Base-by-base conservation (phyloP, 2,329 filamentous ascomycete species). In the Cylindrodendrum hubeiense region DNA sequence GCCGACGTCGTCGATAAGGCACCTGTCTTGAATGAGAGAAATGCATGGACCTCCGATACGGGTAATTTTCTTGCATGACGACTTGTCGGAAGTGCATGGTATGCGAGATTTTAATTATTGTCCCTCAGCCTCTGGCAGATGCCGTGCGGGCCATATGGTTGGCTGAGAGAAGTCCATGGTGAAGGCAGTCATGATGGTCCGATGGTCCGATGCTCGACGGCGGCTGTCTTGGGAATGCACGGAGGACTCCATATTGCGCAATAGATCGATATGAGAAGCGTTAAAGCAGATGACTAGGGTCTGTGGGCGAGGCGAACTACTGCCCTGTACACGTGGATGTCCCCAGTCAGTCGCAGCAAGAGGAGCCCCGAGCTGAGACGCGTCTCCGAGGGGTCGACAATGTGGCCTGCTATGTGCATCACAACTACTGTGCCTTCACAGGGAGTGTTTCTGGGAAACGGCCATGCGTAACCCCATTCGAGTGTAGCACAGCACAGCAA, bases 301-400 rank as follows among this genome's bases (percentile, higher is more conserved):
- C n/a, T 13, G 41, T 49, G 57, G 58, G 44, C 43, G 44, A 50
- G 59, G 59, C 59, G 59, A 61, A 55, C 59, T 61, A 49, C 51
- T 61, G 59, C 24, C 51, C 59, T 34, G 43, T 44, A 54, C 59
- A 61, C 59, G 59, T 61, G 59, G 54, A 55, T 8, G 21, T 10
- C 3, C 26, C 26, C 52, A 28, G 15, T 39, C 15, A 17, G 37
- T 39, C 15, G 37, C 37, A 39, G 37, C 37, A 39, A n/a, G n/a
- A n/a, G 15, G 37, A 39, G 37, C 15, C 8, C n/a, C 37, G 37
- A 39, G 37, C 37, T n/a, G 37, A 17, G 37, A n/a, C n/a, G 37
- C n/a, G 6, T 17, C 37, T 12, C 10, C 33, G 10, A 39, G n/a
- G 37, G 37, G 15, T n/a, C 8, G 37, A 19, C 37, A 39, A 39